Conservation (phyloP, 805 yeast species). For the Candida sanyiensis region DNA sequence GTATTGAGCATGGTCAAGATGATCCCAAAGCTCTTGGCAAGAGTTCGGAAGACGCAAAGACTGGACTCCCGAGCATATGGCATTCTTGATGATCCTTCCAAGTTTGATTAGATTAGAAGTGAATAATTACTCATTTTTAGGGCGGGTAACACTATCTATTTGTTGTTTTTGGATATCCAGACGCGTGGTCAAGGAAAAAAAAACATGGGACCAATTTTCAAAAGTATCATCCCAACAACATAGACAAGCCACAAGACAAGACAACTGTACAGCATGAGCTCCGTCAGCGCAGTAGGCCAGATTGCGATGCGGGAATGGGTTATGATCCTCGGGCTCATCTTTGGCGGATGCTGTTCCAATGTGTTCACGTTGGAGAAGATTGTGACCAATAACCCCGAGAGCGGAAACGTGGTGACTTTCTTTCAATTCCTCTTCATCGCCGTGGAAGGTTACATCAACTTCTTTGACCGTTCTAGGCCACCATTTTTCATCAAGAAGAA, state of each 20-base stretch:
- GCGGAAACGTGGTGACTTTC: constrained; percentile 52
- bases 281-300: constrained; percentile 13
- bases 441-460: constrained; percentile 33
- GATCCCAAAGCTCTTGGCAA: background rate
- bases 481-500: constrained; percentile 30
- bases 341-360: constrained; percentile 70
- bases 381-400: constrained; percentile 30
- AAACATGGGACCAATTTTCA: no score
- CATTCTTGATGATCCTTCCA: constrained; percentile 9
- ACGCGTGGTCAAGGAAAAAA: no score
- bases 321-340: constrained; percentile 31
- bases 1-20: background rate
- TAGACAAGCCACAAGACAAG: no score
- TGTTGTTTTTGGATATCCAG: no score
- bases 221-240: no score
- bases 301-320: constrained; percentile 16
- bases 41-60: background rate
- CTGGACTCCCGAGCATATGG: background rate
- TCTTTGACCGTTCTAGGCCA: constrained; percentile 27
- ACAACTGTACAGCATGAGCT: constrained; percentile 5
- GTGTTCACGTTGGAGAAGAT: constrained; percentile 57
- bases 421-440: constrained; percentile 51
- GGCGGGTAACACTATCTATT: background rate
- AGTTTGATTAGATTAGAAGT: constrained; percentile 5
- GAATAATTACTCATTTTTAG: background rate